Evolutionary conservation across 805 yeast species (phyloP).

Genomic region (Alloascoidea africana): DNA sequence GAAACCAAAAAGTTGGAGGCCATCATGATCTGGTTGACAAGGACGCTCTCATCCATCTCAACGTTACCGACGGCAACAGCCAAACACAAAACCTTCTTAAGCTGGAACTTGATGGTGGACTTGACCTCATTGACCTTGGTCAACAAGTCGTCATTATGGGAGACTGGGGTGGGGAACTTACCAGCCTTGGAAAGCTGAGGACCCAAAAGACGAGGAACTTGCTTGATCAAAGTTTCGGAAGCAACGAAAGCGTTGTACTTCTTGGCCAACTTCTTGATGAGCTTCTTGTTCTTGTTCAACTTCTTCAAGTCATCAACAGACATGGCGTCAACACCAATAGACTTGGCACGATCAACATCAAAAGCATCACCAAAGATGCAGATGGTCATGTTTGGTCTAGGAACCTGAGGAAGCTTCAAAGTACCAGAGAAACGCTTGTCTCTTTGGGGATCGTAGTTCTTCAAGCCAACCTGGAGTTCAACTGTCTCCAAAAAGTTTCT

Average conservation of each 20-base stretch:
- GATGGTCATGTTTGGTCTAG: constrained; percentile 99
- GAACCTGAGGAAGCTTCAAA: constrained; percentile 94
- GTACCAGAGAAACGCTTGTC: constrained; percentile 99
- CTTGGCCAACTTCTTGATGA: constrained; percentile 99
- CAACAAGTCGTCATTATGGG: constrained; percentile 97
- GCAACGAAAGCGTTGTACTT: constrained; percentile 99
- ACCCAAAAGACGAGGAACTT: constrained; percentile 99
- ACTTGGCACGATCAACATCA: constrained; percentile 99
- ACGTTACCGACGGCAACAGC: constrained; percentile 99
- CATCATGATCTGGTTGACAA: constrained; percentile 97
- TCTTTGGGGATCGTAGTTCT: constrained; percentile 99
- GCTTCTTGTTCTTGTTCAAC: constrained; percentile 99
- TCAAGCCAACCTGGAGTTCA: constrained; percentile 98
- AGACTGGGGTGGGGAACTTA: constrained; percentile 99
- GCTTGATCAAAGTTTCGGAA: constrained; percentile 98
- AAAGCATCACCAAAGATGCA: constrained; percentile 99
- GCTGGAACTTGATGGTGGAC: constrained; percentile 99
- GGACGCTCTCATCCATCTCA: constrained; percentile 94
- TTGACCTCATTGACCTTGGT: constrained; percentile 91
- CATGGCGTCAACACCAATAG: constrained; percentile 98
- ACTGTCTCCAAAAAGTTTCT: constrained; percentile 99
- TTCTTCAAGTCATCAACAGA: constrained; percentile 99
- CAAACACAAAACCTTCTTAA: constrained; percentile 98
- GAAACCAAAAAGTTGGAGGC: constrained; percentile 98
- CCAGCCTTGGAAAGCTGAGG: constrained; percentile 99